Evolutionary conservation across 163 green algal species (phyloP).

Genomic region (Scenedesmus sp.): DNA sequence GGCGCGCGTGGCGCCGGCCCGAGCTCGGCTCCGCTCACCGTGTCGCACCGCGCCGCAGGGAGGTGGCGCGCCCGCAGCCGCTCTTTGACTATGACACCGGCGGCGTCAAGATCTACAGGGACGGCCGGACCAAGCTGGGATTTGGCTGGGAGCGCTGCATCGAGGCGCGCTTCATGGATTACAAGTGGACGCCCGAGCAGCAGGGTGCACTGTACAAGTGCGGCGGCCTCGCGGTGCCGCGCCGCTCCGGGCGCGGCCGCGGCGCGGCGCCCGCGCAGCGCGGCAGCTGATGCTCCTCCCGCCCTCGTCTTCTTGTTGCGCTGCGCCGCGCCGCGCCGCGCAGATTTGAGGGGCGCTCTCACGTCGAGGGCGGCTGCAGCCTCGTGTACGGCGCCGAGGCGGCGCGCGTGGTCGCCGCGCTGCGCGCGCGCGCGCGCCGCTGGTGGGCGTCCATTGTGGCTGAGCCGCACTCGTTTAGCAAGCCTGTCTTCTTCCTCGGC

Average conservation of each 20-base stretch:
- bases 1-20: too few relatives aligned
- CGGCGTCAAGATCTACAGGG: too few relatives aligned
- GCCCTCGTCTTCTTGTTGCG: too few relatives aligned
- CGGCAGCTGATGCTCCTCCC: background rate
- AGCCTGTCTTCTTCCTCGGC: slow-evolving; percentile 20
- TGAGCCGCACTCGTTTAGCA: slow-evolving; percentile 15
- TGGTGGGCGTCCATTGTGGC: slow-evolving; percentile 10
- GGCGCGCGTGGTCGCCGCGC: background rate
- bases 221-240: too few relatives aligned
- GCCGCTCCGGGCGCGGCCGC: background rate
- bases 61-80: background rate
- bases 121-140: too few relatives aligned
- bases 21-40: too few relatives aligned
- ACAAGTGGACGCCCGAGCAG: slow-evolving; percentile 16
- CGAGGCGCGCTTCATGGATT: background rate
- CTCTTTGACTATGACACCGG: background rate
- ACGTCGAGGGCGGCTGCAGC: background rate
- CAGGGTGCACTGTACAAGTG: slow-evolving; percentile 12
- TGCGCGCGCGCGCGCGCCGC: background rate
- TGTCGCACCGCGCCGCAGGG: too few relatives aligned
- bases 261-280: background rate
- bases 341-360: background rate
- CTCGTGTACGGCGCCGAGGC: background rate
- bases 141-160: slow-evolving; percentile 3
- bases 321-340: too few relatives aligned